These are phyloP conservation scores for Pseudopediastrum boryanum DNA, from an alignment of 139 green algal species.

Conservation along the genomic window DNA sequence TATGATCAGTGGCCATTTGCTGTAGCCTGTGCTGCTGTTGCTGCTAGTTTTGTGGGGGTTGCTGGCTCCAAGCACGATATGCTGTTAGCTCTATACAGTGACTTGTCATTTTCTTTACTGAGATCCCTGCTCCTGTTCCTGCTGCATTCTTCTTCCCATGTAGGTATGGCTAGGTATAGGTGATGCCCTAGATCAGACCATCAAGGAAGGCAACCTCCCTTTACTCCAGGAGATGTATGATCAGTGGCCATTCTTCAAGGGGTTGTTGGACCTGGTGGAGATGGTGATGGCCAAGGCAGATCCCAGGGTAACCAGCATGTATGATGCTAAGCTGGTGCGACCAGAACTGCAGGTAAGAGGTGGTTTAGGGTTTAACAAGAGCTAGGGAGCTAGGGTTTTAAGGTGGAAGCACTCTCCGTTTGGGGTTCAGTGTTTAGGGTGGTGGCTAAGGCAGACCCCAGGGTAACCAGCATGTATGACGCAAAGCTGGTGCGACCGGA, in stretches of 20 bases:
- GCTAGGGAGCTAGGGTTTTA: not conserved
- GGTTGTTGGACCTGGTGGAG: constrained; percentile 93
- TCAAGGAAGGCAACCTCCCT: constrained; percentile 46
- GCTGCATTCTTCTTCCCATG: not conserved
- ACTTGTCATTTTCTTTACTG: too few species aligned
- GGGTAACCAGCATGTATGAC: constrained; percentile 77
- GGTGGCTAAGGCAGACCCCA: constrained; percentile 56
- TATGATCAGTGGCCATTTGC: constrained; percentile 95
- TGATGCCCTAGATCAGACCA: constrained; percentile 75
- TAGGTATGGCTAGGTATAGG: constrained; percentile 94
- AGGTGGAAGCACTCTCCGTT: not conserved
- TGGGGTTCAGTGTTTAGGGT: not conserved
- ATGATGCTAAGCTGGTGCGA: constrained; percentile 46
- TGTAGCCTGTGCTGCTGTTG: too few species aligned
- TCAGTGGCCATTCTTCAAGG: constrained; percentile 97
- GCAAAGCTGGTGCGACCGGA: constrained; percentile 42
- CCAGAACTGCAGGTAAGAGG: not conserved
- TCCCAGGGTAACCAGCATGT: constrained; percentile 71
- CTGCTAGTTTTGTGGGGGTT: too few species aligned
- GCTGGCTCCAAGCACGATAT: too few species aligned
- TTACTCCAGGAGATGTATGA: constrained; percentile 93
- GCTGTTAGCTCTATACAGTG: too few species aligned
- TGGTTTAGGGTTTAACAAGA: constrained; percentile 4
- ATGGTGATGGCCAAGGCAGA: constrained; percentile 75
- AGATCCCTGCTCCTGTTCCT: too few species aligned